A percentile compares a stretch with the other conserved stretches of the same genome.
Conservation (phyloP, 2,329 filamentous ascomycete genomes). For the Calonectria fujianensis region DNA sequence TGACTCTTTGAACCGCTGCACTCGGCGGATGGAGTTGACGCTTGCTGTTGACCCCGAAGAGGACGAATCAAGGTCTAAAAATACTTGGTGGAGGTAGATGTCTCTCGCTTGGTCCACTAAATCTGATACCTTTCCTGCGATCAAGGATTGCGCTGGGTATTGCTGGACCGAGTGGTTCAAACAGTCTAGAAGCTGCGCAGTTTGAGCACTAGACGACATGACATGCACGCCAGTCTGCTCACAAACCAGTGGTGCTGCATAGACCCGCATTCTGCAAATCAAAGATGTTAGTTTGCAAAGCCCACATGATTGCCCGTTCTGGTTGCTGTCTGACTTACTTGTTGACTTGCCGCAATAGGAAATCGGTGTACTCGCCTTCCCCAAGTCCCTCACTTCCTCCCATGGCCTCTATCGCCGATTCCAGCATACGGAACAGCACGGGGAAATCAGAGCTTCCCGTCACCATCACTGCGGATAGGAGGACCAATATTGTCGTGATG, state of each 20-base stretch:
- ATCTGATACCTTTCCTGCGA: constrained; percentile 84
- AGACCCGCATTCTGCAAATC: constrained; percentile 68
- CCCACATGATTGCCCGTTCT: neutral
- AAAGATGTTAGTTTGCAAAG: neutral
- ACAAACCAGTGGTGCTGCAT: constrained; percentile 50
- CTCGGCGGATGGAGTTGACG: constrained; percentile 43
- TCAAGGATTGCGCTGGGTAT: constrained; percentile 83
- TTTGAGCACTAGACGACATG: constrained; percentile 50
- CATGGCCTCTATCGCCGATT: constrained; percentile 53
- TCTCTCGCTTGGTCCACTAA: constrained; percentile 89
- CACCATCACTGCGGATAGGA: constrained; percentile 53
- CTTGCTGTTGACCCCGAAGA: constrained; percentile 24
- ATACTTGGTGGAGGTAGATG: constrained; percentile 87
- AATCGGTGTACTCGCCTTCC: constrained; percentile 43
- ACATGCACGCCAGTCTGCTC: constrained; percentile 52
- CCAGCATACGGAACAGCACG: constrained; percentile 50
- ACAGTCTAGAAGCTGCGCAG: constrained; percentile 49
- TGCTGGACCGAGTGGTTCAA: constrained; percentile 71
- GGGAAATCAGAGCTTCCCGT: constrained; percentile 55
- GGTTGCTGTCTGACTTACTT: constrained; percentile 44
- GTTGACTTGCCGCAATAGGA: constrained; percentile 52
- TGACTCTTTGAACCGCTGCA: constrained; percentile 53
- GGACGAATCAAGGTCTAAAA: constrained; percentile 45
- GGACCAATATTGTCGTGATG: constrained; percentile 48
- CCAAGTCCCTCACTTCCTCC: constrained; percentile 50